A percentile compares a stretch with the other conserved stretches of the same genome.
These are phyloP conservation scores for Cornus suecica DNA, from an alignment of 148 eudicot genomes.

Conservation along the genomic window DNA sequence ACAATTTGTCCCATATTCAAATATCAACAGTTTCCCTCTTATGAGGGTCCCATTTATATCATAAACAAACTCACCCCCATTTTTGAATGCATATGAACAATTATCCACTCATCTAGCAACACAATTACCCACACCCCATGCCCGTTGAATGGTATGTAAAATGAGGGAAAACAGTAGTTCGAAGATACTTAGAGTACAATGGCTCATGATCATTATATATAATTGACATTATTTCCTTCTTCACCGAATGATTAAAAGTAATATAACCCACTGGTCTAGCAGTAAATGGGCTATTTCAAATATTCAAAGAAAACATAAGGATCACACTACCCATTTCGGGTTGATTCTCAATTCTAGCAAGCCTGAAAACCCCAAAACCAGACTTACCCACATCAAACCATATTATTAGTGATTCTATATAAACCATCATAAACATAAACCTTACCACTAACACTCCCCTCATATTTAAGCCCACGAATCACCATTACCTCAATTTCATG, in stretches of 20 bases:
- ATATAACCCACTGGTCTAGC: conserved; percentile 56
- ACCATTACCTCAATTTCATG: conserved; percentile 80
- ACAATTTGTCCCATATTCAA: conserved; percentile 78
- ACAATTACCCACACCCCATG: conserved; percentile 56
- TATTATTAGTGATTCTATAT: conserved; percentile 48
- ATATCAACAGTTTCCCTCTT: conserved; percentile 75
- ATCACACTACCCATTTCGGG: conserved; percentile 67
- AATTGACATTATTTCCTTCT: conserved; percentile 51
- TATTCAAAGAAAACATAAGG: conserved; percentile 41
- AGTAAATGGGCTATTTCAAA: conserved; percentile 48
- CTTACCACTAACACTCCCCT: conserved; percentile 58
- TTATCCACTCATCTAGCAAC: conserved; percentile 43
- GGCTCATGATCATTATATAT: conserved; percentile 57
- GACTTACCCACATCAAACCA: conserved; percentile 80
- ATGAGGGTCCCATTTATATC: conserved; percentile 60
- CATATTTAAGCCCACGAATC: conserved; percentile 61
- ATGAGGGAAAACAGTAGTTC: conserved; percentile 50
- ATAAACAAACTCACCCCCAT: conserved; percentile 77
- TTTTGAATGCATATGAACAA: conserved; percentile 60
- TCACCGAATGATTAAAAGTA: conserved; percentile 49
- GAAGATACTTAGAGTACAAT: conserved; percentile 53
- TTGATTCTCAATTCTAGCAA: conserved; percentile 59
- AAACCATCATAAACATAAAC: conserved; percentile 90
- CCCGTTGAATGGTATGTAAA: conserved; percentile 31
- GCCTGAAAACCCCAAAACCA: conserved; percentile 68